Conservation (phyloP, 257 asterid genomes). For the Solanum paucissectum region DNA sequence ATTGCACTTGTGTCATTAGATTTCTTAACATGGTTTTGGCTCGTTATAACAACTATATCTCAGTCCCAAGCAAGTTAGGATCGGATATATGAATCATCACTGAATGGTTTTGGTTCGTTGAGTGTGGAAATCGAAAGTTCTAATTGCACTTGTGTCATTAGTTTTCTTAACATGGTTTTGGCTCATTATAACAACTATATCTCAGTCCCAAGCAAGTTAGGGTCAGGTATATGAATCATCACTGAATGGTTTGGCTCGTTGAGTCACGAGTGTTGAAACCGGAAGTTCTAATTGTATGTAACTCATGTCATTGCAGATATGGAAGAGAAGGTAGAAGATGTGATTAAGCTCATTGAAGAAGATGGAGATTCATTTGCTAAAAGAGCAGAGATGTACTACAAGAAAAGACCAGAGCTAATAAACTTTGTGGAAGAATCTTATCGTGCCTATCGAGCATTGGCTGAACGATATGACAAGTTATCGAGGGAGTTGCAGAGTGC, state of each 20-base stretch:
- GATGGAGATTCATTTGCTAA: constrained; percentile 90
- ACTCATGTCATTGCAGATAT: constrained; percentile 35
- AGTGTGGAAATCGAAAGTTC: neutral
- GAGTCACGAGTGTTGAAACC: neutral
- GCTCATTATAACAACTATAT: neutral
- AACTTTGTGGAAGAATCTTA: constrained; percentile 63
- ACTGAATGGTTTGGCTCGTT: neutral
- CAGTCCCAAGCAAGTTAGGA: neutral
- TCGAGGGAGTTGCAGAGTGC: constrained; percentile 84
- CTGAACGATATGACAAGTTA: constrained; percentile 75
- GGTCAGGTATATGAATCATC: neutral
- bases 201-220: neutral
- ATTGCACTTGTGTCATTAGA: neutral
- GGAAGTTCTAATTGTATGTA: neutral
- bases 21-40: neutral
- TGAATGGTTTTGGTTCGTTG: neutral
- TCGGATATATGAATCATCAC: neutral
- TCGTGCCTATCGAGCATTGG: constrained; percentile 56
- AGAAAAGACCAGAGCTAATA: constrained; percentile 76
- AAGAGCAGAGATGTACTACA: constrained; percentile 96
- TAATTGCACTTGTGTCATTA: neutral
- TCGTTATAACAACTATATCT: neutral
- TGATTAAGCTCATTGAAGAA: constrained; percentile 65
- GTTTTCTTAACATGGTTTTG: neutral
- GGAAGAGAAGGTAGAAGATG: constrained; percentile 64